These are phyloP conservation scores for Nitzschia putrida DNA, from an alignment of 108 stramenopile species.

Conservation along the genomic window DNA sequence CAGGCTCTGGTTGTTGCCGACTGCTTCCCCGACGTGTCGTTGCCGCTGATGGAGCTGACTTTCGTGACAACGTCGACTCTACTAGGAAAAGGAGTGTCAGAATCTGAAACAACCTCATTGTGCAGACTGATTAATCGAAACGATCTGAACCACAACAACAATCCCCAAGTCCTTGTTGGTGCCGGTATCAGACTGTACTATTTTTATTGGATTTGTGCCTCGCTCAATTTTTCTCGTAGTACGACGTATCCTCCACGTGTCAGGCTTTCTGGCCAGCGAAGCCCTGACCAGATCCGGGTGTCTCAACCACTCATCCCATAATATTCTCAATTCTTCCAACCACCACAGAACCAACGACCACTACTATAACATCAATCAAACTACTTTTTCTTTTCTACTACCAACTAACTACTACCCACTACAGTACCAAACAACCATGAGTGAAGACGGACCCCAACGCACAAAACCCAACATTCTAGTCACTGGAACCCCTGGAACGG, in stretches of 20 bases:
- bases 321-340: background rate
- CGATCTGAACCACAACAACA: no score
- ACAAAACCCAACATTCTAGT: constrained; percentile 84
- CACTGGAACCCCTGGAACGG: constrained; percentile 92
- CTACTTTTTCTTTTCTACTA: no score
- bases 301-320: no score
- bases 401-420: no score
- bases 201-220: background rate
- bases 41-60: background rate
- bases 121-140: no score
- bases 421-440: background rate
- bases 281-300: no score
- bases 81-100: background rate
- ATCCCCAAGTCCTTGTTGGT: background rate
- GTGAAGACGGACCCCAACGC: constrained; percentile 34
- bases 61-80: background rate
- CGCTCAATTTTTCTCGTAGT: no score
- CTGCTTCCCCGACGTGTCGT: background rate
- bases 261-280: no score
- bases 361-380: background rate
- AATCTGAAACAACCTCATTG: background rate
- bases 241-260: no score
- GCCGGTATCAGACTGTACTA: no score
- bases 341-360: constrained; percentile 1
- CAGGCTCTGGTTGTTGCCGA: no score